Percentiles rank a stretch among this genome's conserved stretches.
phyloP scores from a whole-genome alignment of 208 protist genomes.

The Crithidia sp. region DNA sequence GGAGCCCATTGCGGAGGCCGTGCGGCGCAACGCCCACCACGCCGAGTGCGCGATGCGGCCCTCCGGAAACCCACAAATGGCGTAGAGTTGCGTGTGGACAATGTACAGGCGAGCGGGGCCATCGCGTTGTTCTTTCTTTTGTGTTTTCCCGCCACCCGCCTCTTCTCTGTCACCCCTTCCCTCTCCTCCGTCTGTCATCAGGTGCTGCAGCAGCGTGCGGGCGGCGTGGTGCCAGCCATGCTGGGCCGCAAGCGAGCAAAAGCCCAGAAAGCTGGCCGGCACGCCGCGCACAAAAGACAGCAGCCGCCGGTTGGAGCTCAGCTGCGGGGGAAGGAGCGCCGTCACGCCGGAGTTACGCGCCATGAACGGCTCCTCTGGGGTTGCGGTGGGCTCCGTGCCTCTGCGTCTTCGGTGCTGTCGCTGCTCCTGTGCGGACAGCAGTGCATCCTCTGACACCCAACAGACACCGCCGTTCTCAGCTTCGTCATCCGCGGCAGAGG shows the following conservation, averaged over 20 bases:
- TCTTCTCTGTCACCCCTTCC: neutral
- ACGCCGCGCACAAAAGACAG: slow-evolving; percentile 10
- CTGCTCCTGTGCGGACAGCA: neutral
- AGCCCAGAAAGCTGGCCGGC: slow-evolving; percentile 6
- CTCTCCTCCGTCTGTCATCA: neutral
- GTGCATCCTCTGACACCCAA: slow-evolving; percentile 1
- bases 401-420: neutral
- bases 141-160: neutral
- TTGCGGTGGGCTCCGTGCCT: neutral
- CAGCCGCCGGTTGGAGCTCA: slow-evolving; percentile 1
- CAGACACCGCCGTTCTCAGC: neutral
- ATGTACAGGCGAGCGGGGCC: slow-evolving; percentile 7
- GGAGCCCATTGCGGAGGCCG: slow-evolving; percentile 1
- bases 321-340: slow-evolving; percentile 4
- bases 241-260: slow-evolving; percentile 11
- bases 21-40: slow-evolving; percentile 14
- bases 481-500: too few relatives aligned
- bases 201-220: neutral
- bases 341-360: slow-evolving; percentile 2
- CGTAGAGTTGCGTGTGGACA: slow-evolving; percentile 15
- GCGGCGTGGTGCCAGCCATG: slow-evolving; percentile 11
- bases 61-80: slow-evolving; percentile 12
- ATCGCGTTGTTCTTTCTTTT: too few relatives aligned
- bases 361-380: neutral
- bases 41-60: slow-evolving; percentile 9